Evolutionary conservation across 2,329 filamentous ascomycete species (phyloP).

Genomic region (Arthrobotrys pseudoclavata): DNA sequence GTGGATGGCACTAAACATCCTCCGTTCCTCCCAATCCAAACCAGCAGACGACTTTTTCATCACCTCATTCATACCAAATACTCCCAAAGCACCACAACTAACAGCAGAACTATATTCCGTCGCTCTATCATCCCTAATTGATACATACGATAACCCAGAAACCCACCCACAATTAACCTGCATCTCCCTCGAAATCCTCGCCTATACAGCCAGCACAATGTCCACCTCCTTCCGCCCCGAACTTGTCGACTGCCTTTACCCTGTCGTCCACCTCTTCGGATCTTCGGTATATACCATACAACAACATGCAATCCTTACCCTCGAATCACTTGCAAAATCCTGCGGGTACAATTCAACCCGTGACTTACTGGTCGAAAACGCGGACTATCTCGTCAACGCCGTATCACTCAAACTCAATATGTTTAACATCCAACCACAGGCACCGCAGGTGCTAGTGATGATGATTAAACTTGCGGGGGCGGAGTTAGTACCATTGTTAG

Average conservation of each 20-base stretch:
- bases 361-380: conserved; percentile 87
- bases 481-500: conserved; percentile 84
- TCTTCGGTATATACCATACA: conserved; percentile 78
- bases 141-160: conserved; percentile 68
- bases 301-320: conserved; percentile 82
- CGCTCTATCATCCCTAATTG: conserved; percentile 74
- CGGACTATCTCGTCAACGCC: conserved; percentile 96
- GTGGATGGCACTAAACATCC: conserved; percentile 64
- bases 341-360: conserved; percentile 82
- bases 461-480: conserved; percentile 91
- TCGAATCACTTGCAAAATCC: conserved; percentile 82
- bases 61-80: conserved; percentile 65
- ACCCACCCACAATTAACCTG: conserved; percentile 70
- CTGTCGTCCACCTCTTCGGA: conserved; percentile 87
- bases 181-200: conserved; percentile 82
- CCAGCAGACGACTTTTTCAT: conserved; percentile 68
- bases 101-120: conserved; percentile 77
- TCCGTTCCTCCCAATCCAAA: conserved; percentile 64
- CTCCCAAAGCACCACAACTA: conserved; percentile 64
- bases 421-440: conserved; percentile 90
- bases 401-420: conserved; percentile 89
- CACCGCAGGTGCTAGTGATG: conserved; percentile 91
- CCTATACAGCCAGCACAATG: conserved; percentile 79
- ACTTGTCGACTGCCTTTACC: conserved; percentile 90
- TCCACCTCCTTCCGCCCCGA: conserved; percentile 81